Conservation (phyloP, 768 basidiomycete species). For the Auricularia cornea region DNA sequence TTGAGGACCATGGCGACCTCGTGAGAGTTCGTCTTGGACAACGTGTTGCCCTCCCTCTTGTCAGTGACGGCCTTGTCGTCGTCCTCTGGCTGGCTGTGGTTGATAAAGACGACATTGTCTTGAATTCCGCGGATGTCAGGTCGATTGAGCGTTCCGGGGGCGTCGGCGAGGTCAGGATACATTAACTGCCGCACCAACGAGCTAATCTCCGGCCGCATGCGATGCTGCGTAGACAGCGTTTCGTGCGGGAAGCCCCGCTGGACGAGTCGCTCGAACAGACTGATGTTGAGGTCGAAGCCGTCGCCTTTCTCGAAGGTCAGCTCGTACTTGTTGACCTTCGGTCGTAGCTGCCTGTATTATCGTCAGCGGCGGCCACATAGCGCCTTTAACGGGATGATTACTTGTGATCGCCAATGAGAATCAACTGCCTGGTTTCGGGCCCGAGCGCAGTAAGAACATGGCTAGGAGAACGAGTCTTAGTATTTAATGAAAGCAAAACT, state of each 20-base stretch:
- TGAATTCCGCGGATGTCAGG: constrained; percentile 46
- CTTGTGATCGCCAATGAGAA: constrained; percentile 71
- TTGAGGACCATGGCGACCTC: constrained; percentile 60
- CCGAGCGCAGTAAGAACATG: constrained; percentile 55
- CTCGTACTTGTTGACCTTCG: constrained; percentile 58
- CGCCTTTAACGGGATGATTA: too few relatives aligned
- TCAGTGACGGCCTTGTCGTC: constrained; percentile 13
- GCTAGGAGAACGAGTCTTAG: constrained; percentile 14
- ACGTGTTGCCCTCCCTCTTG: neutral
- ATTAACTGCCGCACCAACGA: constrained; percentile 50
- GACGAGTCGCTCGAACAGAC: constrained; percentile 62
- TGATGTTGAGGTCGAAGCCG: constrained; percentile 58
- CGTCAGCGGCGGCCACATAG: neutral
- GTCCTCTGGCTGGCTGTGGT: constrained; percentile 50
- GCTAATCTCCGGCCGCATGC: constrained; percentile 72
- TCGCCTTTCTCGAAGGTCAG: constrained; percentile 62
- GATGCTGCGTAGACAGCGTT: constrained; percentile 50
- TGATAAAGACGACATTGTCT: constrained; percentile 53
- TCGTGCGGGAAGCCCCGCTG: constrained; percentile 52
- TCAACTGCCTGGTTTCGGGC: constrained; percentile 37
- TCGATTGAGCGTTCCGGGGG: constrained; percentile 39
- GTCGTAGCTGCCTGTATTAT: constrained; percentile 51
- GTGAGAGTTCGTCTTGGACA: neutral
- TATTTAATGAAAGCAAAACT: too few relatives aligned
- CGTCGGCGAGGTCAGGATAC: constrained; percentile 56